A percentile compares a stretch with the other conserved stretches of the same genome.
phyloP scores from a whole-genome alignment of 2,329 filamentous ascomycete species.

The Plenodomus biglobosus region DNA sequence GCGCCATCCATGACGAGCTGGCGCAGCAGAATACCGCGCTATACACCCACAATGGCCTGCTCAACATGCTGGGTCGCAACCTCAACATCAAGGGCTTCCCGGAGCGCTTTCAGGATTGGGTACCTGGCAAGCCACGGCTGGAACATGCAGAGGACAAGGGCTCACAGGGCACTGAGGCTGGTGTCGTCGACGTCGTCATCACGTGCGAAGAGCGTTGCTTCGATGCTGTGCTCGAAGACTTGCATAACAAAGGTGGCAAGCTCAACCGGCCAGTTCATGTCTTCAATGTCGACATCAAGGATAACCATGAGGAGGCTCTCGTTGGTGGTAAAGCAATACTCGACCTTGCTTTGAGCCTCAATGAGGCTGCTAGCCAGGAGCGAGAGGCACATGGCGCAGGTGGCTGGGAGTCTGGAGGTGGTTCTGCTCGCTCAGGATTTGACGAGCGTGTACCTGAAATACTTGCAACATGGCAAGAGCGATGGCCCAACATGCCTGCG shows the following conservation, averaged over 20 bases:
- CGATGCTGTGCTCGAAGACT: constrained; percentile 94
- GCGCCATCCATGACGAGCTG: constrained; percentile 91
- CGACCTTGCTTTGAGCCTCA: constrained; percentile 83
- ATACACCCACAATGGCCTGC: constrained; percentile 87
- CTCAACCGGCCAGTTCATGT: constrained; percentile 94
- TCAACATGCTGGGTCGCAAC: constrained; percentile 96
- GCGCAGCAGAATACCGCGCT: constrained; percentile 80
- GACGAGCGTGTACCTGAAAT: constrained; percentile 94
- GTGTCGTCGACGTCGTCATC: constrained; percentile 90
- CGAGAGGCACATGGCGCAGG: constrained; percentile 64
- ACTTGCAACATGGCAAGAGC: constrained; percentile 88
- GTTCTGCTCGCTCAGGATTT: constrained; percentile 70
- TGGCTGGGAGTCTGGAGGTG: constrained; percentile 66
- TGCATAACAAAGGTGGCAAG: constrained; percentile 80
- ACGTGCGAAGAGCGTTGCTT: constrained; percentile 98
- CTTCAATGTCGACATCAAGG: constrained; percentile 97
- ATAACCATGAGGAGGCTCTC: constrained; percentile 95
- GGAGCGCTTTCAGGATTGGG: constrained; percentile 98
- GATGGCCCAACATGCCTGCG: constrained; percentile 87
- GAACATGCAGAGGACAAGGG: constrained; percentile 73
- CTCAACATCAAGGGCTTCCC: constrained; percentile 91
- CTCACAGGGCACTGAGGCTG: constrained; percentile 77
- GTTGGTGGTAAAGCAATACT: constrained; percentile 89
- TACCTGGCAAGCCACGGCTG: constrained; percentile 78
- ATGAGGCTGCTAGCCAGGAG: constrained; percentile 77